Conservation (phyloP, 495 filamentous ascomycete genomes). For the Talaromyces proteolyticus region DNA sequence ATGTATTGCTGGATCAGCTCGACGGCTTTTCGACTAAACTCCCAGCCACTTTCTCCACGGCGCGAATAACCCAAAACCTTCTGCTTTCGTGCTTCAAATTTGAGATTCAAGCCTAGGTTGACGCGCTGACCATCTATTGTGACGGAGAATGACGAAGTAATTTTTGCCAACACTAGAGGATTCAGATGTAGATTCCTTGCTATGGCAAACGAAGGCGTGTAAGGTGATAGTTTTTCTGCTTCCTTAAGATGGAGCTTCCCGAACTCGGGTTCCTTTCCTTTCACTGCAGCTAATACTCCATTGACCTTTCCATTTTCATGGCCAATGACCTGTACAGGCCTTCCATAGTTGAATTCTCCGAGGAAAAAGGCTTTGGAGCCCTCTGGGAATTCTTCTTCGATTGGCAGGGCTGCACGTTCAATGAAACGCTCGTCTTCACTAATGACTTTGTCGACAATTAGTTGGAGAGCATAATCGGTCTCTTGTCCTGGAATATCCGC, state of each 20-base stretch:
- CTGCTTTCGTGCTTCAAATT: conserved; percentile 90
- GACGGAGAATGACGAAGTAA: conserved; percentile 89
- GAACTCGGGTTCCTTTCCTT: conserved; percentile 73
- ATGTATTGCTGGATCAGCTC: conserved; percentile 81
- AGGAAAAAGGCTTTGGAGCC: conserved; percentile 85
- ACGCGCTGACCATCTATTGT: conserved; percentile 68
- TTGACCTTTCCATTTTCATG: conserved; percentile 69
- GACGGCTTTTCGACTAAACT: conserved; percentile 84
- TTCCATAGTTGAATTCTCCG: conserved; percentile 91
- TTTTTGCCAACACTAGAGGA: conserved; percentile 84
- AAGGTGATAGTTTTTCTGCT: conserved; percentile 62
- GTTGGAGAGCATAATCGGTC: conserved; percentile 84
- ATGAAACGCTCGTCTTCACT: conserved; percentile 92
- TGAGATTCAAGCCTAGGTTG: conserved; percentile 92
- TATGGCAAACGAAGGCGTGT: conserved; percentile 81
- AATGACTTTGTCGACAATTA: conserved; percentile 82
- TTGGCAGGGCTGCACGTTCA: conserved; percentile 74
- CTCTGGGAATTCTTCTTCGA: conserved; percentile 88
- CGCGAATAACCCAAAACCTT: conserved; percentile 97
- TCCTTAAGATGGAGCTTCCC: conserved; percentile 61
- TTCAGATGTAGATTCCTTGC: conserved; percentile 77
- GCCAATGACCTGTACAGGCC: conserved; percentile 76
- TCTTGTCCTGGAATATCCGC: conserved; percentile 83
- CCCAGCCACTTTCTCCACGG: conserved; percentile 80
- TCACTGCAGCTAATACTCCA: conserved; percentile 64